A percentile compares a stretch with the other conserved stretches of the same genome.
Conservation (phyloP, 345 rosid genomes). For the Eucalyptus pauciflora region DNA sequence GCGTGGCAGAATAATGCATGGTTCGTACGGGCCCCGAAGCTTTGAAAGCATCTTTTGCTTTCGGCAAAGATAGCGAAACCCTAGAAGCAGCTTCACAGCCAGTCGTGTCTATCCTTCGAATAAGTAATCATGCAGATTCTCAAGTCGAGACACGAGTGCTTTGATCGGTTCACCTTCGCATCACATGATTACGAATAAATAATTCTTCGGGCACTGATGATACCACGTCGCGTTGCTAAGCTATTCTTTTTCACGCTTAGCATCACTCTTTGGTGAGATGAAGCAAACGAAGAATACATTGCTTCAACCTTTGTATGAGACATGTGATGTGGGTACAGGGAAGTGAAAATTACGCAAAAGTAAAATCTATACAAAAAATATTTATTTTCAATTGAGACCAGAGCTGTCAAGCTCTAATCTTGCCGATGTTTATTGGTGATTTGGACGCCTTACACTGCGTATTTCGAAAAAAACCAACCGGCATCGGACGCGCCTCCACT, state of each 20-base stretch:
- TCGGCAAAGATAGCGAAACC: not conserved
- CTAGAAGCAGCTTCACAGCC: not conserved
- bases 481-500: too few relatives aligned
- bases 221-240: not conserved
- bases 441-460: too few relatives aligned
- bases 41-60: not conserved
- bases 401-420: not conserved
- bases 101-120: not conserved
- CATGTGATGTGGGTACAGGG: not conserved
- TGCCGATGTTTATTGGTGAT: too few relatives aligned
- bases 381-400: not conserved
- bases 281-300: not conserved
- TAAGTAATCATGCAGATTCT: not conserved
- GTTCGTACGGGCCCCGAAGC: not conserved
- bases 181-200: not conserved
- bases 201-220: not conserved
- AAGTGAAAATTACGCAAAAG: not conserved
- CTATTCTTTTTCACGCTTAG: not conserved
- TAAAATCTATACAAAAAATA: not conserved
- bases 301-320: not conserved
- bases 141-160: not conserved
- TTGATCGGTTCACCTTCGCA: not conserved
- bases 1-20: not conserved
- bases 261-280: not conserved
- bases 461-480: too few relatives aligned